Evolutionary conservation across 2,329 filamentous ascomycete genomes (phyloP), one percentile per base, ranked within the genome.

Genomic region (Aspergillus amoenus): DNA sequence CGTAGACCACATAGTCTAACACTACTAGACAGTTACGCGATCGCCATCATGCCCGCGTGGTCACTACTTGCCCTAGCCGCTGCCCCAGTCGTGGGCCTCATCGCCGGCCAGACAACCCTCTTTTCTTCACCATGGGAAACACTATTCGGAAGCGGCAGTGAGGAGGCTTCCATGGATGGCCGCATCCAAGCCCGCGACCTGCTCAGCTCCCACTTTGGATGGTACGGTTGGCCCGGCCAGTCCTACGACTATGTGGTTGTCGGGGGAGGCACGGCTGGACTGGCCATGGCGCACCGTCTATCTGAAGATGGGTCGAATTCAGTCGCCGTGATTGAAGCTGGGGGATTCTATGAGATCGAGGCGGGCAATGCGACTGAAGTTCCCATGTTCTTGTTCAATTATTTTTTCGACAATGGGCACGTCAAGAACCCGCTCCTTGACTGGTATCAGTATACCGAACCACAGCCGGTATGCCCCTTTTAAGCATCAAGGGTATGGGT

Each of bases 401-500:
- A 49, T 2, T 49, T 49, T 24, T 49, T 49, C 30, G 46, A 49
- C 21, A 40, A 41, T 9, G 34, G 47, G 4, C 47, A 49, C 11
- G 47, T 40, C 32, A 50, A 40, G 47, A 50, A 41, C 21, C 47
- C 32, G 47, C 37, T 41, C 5, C 41, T 41, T 30, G 44, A 46
- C 17, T 46, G 44, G 44, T 46, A 46, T 21, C 44, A 46, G 44
- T 46, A 46, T 32, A 46, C 44, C 3, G 44, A 46, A 15, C 13
- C 44, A 11, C 44, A 46, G 44, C 44, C 44, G 24, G 44, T 46
- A 46, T 46, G 2, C 3, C 22, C 24, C 74, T 4, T 85, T 34
- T 34, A 2, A 82, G 4, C 84, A 82, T 1, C 76, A 80, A 1
- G 71, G 73, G 8, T 82, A 81, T 37, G 2, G 80, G 86, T n/a